Percentiles rank a stretch among this genome's conserved stretches.
Evolutionary conservation across 495 filamentous ascomycete genomes (phyloP).

Genomic region (Lichenothelia convexa): DNA sequence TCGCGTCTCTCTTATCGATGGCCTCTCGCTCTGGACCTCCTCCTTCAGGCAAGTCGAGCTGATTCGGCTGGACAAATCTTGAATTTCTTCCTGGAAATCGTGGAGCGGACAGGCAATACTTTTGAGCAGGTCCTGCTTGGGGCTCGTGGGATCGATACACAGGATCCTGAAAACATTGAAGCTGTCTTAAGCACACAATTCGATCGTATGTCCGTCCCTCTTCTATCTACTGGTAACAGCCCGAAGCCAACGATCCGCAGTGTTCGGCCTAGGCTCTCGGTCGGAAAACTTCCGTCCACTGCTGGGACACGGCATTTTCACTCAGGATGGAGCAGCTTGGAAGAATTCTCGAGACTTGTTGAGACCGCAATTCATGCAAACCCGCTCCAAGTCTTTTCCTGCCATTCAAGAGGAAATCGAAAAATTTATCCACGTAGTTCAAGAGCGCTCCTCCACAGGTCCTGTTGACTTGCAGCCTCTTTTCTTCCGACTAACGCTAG

Average conservation of each 20-base stretch:
- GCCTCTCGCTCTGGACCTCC: too few relatives aligned
- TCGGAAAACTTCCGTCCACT: conserved; percentile 33
- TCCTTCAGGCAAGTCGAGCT: too few relatives aligned
- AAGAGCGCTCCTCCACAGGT: conserved; percentile 16
- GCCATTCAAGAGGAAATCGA: conserved; percentile 11
- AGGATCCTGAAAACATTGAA: conserved; percentile 36
- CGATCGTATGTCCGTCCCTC: too few relatives aligned
- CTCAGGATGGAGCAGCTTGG: conserved; percentile 50
- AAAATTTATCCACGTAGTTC: conserved; percentile 7
- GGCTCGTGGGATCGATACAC: conserved; percentile 23
- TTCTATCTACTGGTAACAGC: too few relatives aligned
- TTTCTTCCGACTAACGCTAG: conserved; percentile 47
- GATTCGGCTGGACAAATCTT: too few relatives aligned
- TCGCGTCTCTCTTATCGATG: too few relatives aligned
- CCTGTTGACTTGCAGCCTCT: conserved; percentile 32
- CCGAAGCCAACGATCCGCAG: too few relatives aligned
- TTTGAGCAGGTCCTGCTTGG: too few relatives aligned
- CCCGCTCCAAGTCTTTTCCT: conserved; percentile 10
- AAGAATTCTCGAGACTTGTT: conserved; percentile 35
- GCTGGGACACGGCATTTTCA: conserved; percentile 49
- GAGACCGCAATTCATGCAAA: conserved; percentile 31
- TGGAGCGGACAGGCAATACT: too few relatives aligned
- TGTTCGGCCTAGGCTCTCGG: too few relatives aligned
- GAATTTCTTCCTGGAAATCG: too few relatives aligned
- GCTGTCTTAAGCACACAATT: conserved; percentile 37